phyloP scores from a whole-genome alignment of 2,329 filamentous ascomycete genomes.

The Colletotrichum lentis region DNA sequence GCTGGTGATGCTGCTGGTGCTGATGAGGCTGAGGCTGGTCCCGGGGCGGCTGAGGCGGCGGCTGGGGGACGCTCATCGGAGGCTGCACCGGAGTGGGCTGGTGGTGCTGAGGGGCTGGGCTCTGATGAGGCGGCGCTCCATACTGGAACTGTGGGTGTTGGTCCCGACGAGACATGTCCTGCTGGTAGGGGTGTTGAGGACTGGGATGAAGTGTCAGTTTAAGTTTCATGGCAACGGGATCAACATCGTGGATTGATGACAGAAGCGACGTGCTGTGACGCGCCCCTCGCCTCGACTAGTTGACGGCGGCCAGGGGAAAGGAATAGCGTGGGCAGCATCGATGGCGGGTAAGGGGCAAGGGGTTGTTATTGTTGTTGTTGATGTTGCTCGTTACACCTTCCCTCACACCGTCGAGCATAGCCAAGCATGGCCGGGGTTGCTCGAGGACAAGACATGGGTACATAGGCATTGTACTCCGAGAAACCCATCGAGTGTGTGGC shows the following conservation, averaged over 20 bases:
- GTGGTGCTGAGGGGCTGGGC: conserved; percentile 50
- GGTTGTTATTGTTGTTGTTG: conserved; percentile 27
- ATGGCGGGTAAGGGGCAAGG: neutral
- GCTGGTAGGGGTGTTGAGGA: conserved; percentile 58
- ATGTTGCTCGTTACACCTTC: conserved; percentile 35
- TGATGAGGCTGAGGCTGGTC: conserved; percentile 42
- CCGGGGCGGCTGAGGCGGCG: conserved; percentile 48
- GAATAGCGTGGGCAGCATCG: conserved; percentile 12
- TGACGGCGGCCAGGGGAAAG: neutral
- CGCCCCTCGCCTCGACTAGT: neutral
- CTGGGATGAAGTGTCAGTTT: conserved; percentile 45
- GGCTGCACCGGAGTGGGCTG: conserved; percentile 52
- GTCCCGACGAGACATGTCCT: conserved; percentile 59
- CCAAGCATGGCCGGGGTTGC: conserved; percentile 28
- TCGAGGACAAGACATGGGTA: conserved; percentile 28
- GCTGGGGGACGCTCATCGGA: conserved; percentile 55
- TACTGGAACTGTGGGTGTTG: conserved; percentile 56
- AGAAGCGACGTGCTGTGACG: neutral
- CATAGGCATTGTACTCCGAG: conserved; percentile 28
- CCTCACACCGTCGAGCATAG: conserved; percentile 15
- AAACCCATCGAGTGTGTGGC: conserved; percentile 10
- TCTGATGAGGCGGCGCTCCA: conserved; percentile 50
- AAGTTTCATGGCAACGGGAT: conserved; percentile 28
- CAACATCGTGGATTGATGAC: conserved; percentile 10
- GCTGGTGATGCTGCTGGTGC: conserved; percentile 47